Evolutionary conservation across 371 early-diverging fungal genomes (phyloP).

Genomic region (Mucor saturninus): DNA sequence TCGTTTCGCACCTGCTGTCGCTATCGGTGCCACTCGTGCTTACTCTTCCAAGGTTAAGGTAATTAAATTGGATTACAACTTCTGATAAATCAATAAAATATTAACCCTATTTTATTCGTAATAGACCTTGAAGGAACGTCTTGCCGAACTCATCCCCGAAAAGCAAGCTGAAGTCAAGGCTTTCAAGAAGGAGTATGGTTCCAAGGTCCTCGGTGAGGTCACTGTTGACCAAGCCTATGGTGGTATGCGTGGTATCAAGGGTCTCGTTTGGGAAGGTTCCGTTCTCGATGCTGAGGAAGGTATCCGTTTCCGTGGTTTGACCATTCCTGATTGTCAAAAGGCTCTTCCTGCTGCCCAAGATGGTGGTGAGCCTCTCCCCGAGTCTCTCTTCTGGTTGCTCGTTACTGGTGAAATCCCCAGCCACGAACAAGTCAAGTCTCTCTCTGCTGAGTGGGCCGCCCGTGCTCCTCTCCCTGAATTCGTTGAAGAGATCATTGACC

Average conservation of each 20-base stretch:
- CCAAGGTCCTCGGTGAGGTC: conserved; percentile 89
- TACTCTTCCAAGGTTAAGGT: conserved; percentile 56
- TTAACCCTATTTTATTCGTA: no score
- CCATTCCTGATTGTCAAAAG: conserved; percentile 97
- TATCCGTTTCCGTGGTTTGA: conserved; percentile 96
- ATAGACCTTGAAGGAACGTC: conserved; percentile 89
- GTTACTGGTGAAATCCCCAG: conserved; percentile 98
- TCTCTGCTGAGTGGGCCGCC: conserved; percentile 96
- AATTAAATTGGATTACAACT: conserved; percentile 8
- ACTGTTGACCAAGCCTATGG: conserved; percentile 98
- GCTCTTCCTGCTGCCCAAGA: conserved; percentile 85
- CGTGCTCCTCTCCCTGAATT: conserved; percentile 89
- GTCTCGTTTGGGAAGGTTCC: conserved; percentile 97
- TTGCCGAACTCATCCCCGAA: conserved; percentile 91
- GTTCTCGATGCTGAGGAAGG: conserved; percentile 98
- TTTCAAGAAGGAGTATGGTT: conserved; percentile 89
- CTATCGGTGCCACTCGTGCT: conserved; percentile 44
- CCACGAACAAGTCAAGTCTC: conserved; percentile 84
- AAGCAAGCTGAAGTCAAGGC: conserved; percentile 94
- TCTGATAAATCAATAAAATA: no score
- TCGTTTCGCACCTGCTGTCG: conserved; percentile 46
- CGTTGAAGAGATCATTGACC: conserved; percentile 95
- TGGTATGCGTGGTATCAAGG: conserved; percentile 99
- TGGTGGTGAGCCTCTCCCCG: conserved; percentile 95
- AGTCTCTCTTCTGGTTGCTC: conserved; percentile 97